Base-by-base conservation (phyloP, 2,329 filamentous ascomycete genomes). In the Harringtonia aguacate region DNA sequence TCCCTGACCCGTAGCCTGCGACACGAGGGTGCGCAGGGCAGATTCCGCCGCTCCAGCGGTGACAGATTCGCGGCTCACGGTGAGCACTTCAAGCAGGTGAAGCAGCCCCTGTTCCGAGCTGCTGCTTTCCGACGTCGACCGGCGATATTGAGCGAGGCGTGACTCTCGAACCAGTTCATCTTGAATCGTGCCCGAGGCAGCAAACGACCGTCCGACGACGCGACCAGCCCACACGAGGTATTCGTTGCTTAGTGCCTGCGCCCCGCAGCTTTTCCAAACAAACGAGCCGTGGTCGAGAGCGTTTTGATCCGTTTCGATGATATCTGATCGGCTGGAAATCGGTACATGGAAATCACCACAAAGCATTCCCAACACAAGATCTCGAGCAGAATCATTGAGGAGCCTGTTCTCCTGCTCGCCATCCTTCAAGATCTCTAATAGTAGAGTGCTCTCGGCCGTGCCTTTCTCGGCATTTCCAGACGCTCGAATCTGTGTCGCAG, bases 141-240 rank as follows among this genome's bases (percentile, higher is more conserved):
- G 70, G 50, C 60, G 63, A 53, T 68, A 79, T 51, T 69, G 63
- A 14, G 65, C 61, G 7, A 83, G 60, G 15, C 66, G 66, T 2
- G 77, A 79, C 56, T 85, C 81, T 22, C 70, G 67, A 2, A 82
- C 59, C 37, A 84, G 66, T 39, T 75, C 75, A 30, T 67, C 59
- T 15, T 79, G 75, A 7, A 86, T 72, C 44, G 77, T 69, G 2
- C 88, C 88, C 24, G 79, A 85, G 15, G 84, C 75, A 33, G 83
- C 80, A 61, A 89, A 97, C 0, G 86, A 81, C 57, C 87, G 77
- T 8, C 94, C 92, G 36, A 97, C 69, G 3, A 89, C 83, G 49
- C 82, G 76, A 4, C 86, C 89, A 36, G 86, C 84, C 94, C 94
- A 98, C 1, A 85, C 67, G 1, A 87, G 66, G 58, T 92, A 95